Percentiles rank a stretch among this genome's conserved stretches.
These are phyloP conservation scores for Physaria fendleri DNA, from an alignment of 345 rosid genomes.

Conservation along the genomic window DNA sequence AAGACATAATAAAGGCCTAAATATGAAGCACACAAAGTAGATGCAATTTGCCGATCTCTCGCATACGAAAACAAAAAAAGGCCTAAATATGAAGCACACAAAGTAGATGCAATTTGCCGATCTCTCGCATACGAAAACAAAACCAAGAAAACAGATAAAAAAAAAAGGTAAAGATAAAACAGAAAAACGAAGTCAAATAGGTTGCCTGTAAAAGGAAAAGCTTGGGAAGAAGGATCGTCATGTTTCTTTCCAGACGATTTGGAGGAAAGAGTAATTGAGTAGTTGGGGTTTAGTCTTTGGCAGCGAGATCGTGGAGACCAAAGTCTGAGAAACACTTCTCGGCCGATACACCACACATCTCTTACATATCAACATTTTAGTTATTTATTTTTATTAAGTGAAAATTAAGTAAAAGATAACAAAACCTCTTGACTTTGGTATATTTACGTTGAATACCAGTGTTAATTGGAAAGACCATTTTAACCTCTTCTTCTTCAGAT, in stretches of 20 bases:
- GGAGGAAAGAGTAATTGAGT: neutral
- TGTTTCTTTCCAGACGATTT: neutral
- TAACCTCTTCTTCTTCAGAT: too few relatives aligned
- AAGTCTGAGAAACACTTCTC: too few relatives aligned
- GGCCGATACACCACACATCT: too few relatives aligned
- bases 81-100: neutral
- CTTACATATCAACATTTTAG: too few relatives aligned
- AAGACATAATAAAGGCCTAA: neutral
- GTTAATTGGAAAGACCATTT: too few relatives aligned
- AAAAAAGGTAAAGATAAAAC: neutral
- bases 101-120: neutral
- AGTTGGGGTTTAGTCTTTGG: neutral
- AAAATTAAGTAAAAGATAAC: too few relatives aligned
- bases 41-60: neutral
- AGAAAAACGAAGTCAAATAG: neutral
- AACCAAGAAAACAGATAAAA: neutral
- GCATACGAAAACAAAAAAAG: neutral
- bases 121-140: neutral
- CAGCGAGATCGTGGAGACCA: too few relatives aligned
- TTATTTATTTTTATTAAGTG: too few relatives aligned
- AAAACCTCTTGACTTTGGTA: too few relatives aligned
- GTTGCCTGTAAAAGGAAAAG: conserved; percentile 33
- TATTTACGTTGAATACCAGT: too few relatives aligned
- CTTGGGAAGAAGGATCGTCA: conserved; percentile 19
- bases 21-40: neutral